phyloP scores from a whole-genome alignment of 495 filamentous ascomycete genomes.

The Pseudevernia furfuracea region DNA sequence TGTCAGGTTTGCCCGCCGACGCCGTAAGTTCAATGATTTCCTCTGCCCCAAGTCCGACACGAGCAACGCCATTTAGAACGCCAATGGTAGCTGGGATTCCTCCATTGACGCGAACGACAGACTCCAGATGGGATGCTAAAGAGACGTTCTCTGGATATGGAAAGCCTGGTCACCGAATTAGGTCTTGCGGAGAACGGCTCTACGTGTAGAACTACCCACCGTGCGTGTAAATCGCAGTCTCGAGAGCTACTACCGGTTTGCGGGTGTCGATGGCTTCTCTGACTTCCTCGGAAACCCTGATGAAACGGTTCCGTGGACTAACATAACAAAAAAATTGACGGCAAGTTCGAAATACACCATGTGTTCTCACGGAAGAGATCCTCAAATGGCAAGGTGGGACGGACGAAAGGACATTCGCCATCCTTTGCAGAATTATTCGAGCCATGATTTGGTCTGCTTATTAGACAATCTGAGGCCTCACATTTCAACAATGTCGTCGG shows the following conservation, averaged over 20 bases:
- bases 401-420: neutral
- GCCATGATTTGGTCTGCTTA: neutral
- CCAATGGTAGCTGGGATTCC: slow-evolving; percentile 91
- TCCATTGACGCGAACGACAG: slow-evolving; percentile 67
- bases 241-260: slow-evolving; percentile 81
- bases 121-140: slow-evolving; percentile 64
- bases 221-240: slow-evolving; percentile 84
- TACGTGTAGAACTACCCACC: slow-evolving; percentile 36
- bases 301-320: slow-evolving; percentile 41
- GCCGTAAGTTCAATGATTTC: slow-evolving; percentile 65
- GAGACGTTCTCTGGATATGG: slow-evolving; percentile 73
- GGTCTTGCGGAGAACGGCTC: neutral
- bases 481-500: neutral
- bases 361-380: neutral
- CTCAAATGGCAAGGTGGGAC: neutral
- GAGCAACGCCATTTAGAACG: slow-evolving; percentile 70
- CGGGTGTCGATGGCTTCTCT: slow-evolving; percentile 60
- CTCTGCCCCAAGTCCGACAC: slow-evolving; percentile 62
- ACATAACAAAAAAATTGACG: neutral
- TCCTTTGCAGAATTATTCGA: neutral
- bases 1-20: slow-evolving; percentile 52
- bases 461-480: too few species aligned
- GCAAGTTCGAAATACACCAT: neutral
- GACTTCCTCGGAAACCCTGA: slow-evolving; percentile 77
- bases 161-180: slow-evolving; percentile 54